Evolutionary conservation across 208 protist species (phyloP).

Genomic region (Angomonas ambiguus): DNA sequence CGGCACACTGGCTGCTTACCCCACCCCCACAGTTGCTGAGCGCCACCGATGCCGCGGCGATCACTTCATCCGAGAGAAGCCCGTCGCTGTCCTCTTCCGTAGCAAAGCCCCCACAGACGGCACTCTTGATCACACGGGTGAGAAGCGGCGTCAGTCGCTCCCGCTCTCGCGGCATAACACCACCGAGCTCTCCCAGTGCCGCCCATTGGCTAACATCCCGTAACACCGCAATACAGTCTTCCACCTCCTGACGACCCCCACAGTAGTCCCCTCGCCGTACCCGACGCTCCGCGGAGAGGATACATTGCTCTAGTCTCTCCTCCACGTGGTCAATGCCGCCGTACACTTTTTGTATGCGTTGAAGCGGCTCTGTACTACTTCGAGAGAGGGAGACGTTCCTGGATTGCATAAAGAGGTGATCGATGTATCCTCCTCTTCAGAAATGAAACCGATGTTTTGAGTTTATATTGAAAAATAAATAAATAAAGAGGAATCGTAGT

Average conservation of each 20-base stretch:
- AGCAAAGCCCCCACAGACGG: slow-evolving; percentile 16
- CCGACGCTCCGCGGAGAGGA: slow-evolving; percentile 19
- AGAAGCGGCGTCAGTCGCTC: slow-evolving; percentile 31
- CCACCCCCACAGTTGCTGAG: slow-evolving; percentile 41
- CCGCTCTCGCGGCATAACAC: slow-evolving; percentile 22
- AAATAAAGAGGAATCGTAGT: too few species aligned
- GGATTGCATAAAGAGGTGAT: too few species aligned
- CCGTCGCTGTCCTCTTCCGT: neutral
- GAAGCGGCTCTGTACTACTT: slow-evolving; percentile 22
- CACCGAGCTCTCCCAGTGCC: slow-evolving; percentile 25
- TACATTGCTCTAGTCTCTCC: slow-evolving; percentile 15
- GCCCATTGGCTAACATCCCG: slow-evolving; percentile 25
- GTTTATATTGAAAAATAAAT: neutral
- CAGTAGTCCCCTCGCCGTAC: neutral
- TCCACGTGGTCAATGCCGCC: slow-evolving; percentile 13
- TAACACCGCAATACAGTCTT: slow-evolving; percentile 15
- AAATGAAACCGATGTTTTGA: too few species aligned
- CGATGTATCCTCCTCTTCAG: too few species aligned
- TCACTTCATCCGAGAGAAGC: slow-evolving; percentile 17
- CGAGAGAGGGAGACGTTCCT: slow-evolving; percentile 13
- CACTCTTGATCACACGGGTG: slow-evolving; percentile 26
- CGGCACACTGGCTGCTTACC: slow-evolving; percentile 27
- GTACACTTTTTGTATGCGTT: slow-evolving; percentile 23
- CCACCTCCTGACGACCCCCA: slow-evolving; percentile 1
- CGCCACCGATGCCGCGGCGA: slow-evolving; percentile 19